Conservation (phyloP, 176 grass and related monocot species). For the Oryza punctata region DNA sequence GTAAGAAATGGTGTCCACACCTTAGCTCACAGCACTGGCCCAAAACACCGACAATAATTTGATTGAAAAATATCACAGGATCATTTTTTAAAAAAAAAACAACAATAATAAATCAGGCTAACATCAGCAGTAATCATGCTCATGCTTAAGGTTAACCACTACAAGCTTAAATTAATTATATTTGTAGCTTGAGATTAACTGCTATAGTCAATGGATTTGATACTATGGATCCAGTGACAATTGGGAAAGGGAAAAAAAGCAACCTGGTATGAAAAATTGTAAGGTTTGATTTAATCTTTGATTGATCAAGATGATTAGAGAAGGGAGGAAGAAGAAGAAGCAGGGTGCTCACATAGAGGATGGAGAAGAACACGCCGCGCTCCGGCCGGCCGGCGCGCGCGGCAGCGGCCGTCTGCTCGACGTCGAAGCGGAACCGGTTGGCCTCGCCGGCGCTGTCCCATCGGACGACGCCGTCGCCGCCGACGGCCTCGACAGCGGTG, state of each 20-base stretch:
- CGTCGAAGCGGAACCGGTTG: slow-evolving; percentile 44
- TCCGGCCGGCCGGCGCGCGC: slow-evolving; percentile 17
- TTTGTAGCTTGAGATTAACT: neutral
- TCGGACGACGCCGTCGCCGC: slow-evolving; percentile 33
- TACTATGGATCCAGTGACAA: neutral
- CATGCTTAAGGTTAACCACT: neutral
- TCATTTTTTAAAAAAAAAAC: neutral
- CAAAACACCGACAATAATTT: slow-evolving; percentile 22
- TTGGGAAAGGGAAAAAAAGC: neutral
- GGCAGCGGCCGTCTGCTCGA: slow-evolving; percentile 2
- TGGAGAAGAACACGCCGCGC: slow-evolving; percentile 57
- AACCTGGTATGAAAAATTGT: neutral
- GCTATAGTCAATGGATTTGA: neutral
- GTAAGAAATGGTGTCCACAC: slow-evolving; percentile 24
- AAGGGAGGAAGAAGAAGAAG: neutral
- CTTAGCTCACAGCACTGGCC: neutral
- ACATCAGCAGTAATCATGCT: neutral
- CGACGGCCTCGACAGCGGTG: slow-evolving; percentile 50
- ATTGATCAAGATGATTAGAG: neutral
- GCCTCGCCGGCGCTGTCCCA: slow-evolving; percentile 54
- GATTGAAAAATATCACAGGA: neutral
- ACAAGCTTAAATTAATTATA: neutral
- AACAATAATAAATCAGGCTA: neutral
- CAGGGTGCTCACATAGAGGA: slow-evolving; percentile 69
- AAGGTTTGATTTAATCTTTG: neutral